Evolutionary conservation across 140 eudicot genomes (phyloP), one percentile per base, ranked within the genome.

Genomic region (Oenanthe javanica): DNA sequence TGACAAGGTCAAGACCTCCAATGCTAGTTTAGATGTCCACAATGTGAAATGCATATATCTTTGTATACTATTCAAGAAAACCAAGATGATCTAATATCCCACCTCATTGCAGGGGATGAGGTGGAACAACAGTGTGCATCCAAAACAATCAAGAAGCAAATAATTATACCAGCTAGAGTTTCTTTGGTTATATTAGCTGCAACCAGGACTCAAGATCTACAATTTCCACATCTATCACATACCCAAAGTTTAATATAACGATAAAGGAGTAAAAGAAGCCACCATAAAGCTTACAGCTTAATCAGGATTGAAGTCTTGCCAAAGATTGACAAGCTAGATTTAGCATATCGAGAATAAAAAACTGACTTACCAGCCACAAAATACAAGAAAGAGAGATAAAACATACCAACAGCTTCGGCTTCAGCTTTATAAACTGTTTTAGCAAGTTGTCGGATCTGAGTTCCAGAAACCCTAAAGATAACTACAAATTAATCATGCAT

Each of bases 391-490:
- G 72, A 51, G 13, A 46, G n/a, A 80, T 46, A 61, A 71, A 63
- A 75, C 88, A 54, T 87, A 94, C 98, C 97, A 64, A 88, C 84
- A 82, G 98, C 97, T 84, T 89, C 85, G 61, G 85, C 71, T 89
- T 92, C 96, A 81, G 82, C 91, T 86, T 84, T 91, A 81, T 85
- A 82, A 84, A 90, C 91, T 27, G 97, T 88, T 86, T 87, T 94
- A 52, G 96, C 86, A 63, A 94, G 89, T 74, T 88, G 82, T 82
- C 83, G 96, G 43, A 94, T 85, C 76, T 90, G 89, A 75, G 84
- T 88, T 81, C 97, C 96, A 61, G 94, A 88, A 81, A 45, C 86
- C 90, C 98, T 94, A 70, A 81, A 84, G 38, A 66, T 61, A 64
- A 49, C 36, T 77, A 84, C 63, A 78, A 66, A 51, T 31, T 36